Evolutionary conservation across 495 filamentous ascomycete species (phyloP).

Genomic region (Rostrohypoxylon terebratum): DNA sequence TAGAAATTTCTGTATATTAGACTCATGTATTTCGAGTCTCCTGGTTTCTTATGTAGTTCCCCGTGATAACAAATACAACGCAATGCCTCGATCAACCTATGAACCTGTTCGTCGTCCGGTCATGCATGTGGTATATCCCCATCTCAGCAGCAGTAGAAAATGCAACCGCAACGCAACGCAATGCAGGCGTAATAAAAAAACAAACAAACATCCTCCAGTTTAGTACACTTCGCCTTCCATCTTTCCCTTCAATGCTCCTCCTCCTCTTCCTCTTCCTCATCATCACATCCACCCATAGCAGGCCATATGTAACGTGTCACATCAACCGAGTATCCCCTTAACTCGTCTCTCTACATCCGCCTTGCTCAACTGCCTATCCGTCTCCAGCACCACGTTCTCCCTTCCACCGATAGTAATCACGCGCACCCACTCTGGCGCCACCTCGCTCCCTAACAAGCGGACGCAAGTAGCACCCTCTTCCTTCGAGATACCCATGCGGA

Average conservation of each 20-base stretch:
- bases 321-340: conserved; percentile 49
- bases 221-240: not conserved
- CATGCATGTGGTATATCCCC: conserved; percentile 27
- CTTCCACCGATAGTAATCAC: conserved; percentile 66
- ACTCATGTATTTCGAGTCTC: not conserved
- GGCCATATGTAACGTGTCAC: not conserved
- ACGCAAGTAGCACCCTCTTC: conserved; percentile 69
- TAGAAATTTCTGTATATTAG: conserved; percentile 5
- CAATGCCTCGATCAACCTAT: not conserved
- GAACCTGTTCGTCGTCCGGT: not conserved
- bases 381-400: conserved; percentile 69
- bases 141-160: conserved; percentile 15
- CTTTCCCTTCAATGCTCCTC: not conserved
- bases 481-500: conserved; percentile 69
- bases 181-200: conserved; percentile 19
- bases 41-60: not conserved
- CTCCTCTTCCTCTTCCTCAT: not conserved
- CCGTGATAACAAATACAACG: not conserved
- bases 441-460: conserved; percentile 66
- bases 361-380: conserved; percentile 55
- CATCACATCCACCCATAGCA: not conserved
- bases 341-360: conserved; percentile 60
- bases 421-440: conserved; percentile 72
- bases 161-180: conserved; percentile 27
- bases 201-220: conserved; percentile 4